Evolutionary conservation across 306 rosid species (phyloP), one percentile per base, ranked within the genome.

Genomic region (Malus orientalis): DNA sequence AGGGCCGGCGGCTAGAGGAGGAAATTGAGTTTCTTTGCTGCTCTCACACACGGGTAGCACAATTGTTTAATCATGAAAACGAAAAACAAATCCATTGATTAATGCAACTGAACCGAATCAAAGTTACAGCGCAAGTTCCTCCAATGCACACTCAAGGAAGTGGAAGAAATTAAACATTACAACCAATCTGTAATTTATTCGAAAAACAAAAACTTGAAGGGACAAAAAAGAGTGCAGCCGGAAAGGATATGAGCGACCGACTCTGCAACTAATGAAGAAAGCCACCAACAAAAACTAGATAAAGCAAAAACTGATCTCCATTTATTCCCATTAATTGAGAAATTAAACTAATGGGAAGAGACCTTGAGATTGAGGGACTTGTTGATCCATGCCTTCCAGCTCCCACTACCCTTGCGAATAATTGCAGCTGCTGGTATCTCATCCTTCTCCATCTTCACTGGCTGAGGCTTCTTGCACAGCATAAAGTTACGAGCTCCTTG

Each of bases 381-480:
- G 62, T 95, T 89, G 83, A 95, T 84, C 97, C 99, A 92, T 47
- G 96, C 57, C 88, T 85, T 95, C 96, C 92, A 95, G 58, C 89
- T 88, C 67, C 93, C 96, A 67, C 68, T 67, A 11, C 91, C 86
- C 80, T 87, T 92, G 61, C 88, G 83, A 69, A 79, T 23, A 36
- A 79, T 66, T 51, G 74, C 57, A 76, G 1, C 2, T 1, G 78
- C n/a, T 32, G 81, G 30, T 32, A 67, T 69, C 66, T 18, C 79
- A 44, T 74, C 79, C 22, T 65, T 77, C 9, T 40, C 75, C 72
- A 68, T 69, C 27, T 82, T 81, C 79, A 42, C 76, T 15, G 90
- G 78, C 68, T 76, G 86, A 54, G 97, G 93, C 83, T 90, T 91
- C 92, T 86, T 92, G 87, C 96, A 92, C 33, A 95, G 88, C 91